Percentiles rank a stretch among this genome's conserved stretches.
These are phyloP conservation scores for Ophiocordyceps camponoti-rufipedis DNA, from an alignment of 2,329 filamentous ascomycete genomes.

Conservation along the genomic window DNA sequence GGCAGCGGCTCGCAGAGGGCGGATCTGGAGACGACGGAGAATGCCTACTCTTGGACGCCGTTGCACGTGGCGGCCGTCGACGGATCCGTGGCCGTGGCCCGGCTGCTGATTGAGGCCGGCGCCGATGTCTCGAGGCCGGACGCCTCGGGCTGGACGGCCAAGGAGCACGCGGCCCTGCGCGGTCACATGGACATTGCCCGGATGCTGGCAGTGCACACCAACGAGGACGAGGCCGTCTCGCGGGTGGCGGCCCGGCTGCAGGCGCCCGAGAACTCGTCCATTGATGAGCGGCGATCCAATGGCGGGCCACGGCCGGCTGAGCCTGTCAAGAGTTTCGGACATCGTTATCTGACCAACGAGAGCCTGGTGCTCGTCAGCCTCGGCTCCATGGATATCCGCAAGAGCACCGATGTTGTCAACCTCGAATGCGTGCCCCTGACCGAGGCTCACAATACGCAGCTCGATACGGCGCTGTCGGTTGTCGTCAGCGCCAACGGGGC, in stretches of 20 bases:
- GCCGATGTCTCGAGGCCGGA: slow-evolving; percentile 60
- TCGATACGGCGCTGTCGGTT: slow-evolving; percentile 84
- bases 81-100: slow-evolving; percentile 56
- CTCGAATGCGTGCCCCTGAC: slow-evolving; percentile 76
- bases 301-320: slow-evolving; percentile 38
- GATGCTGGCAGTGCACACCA: slow-evolving; percentile 38
- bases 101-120: slow-evolving; percentile 60
- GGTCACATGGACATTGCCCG: slow-evolving; percentile 72
- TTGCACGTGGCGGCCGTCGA: slow-evolving; percentile 86
- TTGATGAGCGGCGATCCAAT: slow-evolving; percentile 40
- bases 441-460: slow-evolving; percentile 77
- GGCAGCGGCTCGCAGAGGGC: slow-evolving; percentile 54
- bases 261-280: slow-evolving; percentile 34
- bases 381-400: slow-evolving; percentile 87
- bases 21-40: slow-evolving; percentile 61
- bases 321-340: slow-evolving; percentile 85
- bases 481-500: slow-evolving; percentile 78
- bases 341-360: slow-evolving; percentile 80
- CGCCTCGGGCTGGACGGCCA: slow-evolving; percentile 83
- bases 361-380: slow-evolving; percentile 83
- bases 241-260: slow-evolving; percentile 6
- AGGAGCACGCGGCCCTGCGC: slow-evolving; percentile 78
- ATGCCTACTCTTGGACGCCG: slow-evolving; percentile 86
- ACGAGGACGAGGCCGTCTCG: slow-evolving; percentile 12
- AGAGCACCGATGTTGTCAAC: slow-evolving; percentile 60